A percentile compares a stretch with the other conserved stretches of the same genome.
Evolutionary conservation across 768 basidiomycete species (phyloP).

Genomic region (Suillus subluteus): DNA sequence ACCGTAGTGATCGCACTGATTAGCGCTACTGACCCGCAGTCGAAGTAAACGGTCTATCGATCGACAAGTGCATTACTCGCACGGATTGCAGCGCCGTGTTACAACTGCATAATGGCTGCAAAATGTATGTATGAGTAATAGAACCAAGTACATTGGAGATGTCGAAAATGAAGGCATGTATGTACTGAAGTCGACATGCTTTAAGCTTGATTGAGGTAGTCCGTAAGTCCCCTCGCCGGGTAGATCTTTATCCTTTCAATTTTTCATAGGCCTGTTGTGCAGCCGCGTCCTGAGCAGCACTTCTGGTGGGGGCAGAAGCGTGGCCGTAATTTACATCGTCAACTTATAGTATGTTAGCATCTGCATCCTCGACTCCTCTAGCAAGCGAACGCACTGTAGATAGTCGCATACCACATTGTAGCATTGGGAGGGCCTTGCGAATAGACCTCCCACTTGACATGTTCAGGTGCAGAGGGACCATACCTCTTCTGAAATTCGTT

Average conservation of each 20-base stretch:
- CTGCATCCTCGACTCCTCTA: neutral
- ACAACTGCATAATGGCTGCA: neutral
- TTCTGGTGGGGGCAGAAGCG: neutral
- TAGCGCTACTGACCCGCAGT: neutral
- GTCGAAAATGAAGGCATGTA: neutral
- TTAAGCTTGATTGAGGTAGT: neutral
- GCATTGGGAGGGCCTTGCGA: neutral
- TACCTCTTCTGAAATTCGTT: neutral
- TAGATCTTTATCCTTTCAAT: neutral
- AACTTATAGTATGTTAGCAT: neutral
- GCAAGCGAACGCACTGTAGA: neutral
- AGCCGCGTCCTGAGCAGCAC: neutral
- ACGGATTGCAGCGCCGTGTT: neutral
- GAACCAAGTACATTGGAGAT: neutral
- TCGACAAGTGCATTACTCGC: neutral
- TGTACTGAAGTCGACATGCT: neutral
- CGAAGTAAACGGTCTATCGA: neutral
- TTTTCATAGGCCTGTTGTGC: neutral
- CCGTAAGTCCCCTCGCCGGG: too few relatives aligned
- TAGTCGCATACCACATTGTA: neutral
- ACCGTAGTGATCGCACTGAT: neutral
- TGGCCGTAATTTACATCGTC: neutral
- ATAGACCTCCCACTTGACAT: neutral
- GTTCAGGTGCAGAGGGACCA: accelerated
- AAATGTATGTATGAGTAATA: neutral